Base-by-base conservation (phyloP, 1,284 basidiomycete species). In the Neolentinus lepideus region DNA sequence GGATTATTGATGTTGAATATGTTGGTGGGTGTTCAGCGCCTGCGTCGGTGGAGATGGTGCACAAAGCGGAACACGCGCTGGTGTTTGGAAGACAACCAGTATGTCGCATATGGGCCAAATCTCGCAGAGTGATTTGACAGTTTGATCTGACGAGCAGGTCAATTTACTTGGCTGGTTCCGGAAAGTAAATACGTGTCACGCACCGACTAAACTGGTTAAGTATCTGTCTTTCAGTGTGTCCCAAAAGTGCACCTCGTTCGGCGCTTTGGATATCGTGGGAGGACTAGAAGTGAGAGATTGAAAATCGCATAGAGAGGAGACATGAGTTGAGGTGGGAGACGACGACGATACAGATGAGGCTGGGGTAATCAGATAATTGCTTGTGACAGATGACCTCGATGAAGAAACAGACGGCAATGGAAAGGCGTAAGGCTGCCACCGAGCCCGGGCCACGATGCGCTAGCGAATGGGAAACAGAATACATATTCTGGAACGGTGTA, bases 31-130 rank as follows among this genome's bases (percentile, higher is more conserved):
- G 29, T 4, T 31, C 29, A 6, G 6, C 29, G 43, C 6, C 43
- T 19, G 43, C 19, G 24, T 16, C 43, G 43, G 4, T 11, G 12
- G 11, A 25, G 22, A n/a, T 24, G 47, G 50, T 24, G 58, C 56
- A 27, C 61, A 59, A 14, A 60, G 54, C 14, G 56, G 57, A 21
- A 61, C 59, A 53, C 54, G 56, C 9, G 58, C 53, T 51, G 58
- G 52, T 1, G 74, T 74, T 54, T 78, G 67, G 66, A 88, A 90
- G 26, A 79, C 75, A 25, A 64, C 54, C 1, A 88, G 88, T 43
- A 90, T 84, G 63, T 85, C 80, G 63, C 88, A 80, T 2, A 81
- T 80, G 51, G 75, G 81, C 88, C 88, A 90, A 67, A 88, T 85
- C 61, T 90, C 84, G 65, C 78, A 82, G 54, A 90, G 68, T 6